Percentiles rank a stretch among this genome's conserved stretches.
Conservation (phyloP, 257 asterid species). For the Fraxinus quadrangulata region DNA sequence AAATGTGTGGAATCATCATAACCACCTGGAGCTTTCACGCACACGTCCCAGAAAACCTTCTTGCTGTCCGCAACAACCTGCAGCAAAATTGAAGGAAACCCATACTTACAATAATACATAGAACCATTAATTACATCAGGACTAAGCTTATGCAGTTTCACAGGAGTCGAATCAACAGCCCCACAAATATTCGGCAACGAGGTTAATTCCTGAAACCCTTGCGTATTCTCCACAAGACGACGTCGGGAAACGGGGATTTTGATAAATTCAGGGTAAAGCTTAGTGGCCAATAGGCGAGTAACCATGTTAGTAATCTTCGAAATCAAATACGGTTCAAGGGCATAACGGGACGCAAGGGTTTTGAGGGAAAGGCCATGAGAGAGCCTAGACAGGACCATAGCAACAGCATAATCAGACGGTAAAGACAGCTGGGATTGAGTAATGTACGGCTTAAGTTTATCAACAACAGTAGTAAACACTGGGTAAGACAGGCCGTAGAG, state of each 20-base stretch:
- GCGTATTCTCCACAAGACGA: slow-evolving; percentile 74
- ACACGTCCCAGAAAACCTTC: slow-evolving; percentile 96
- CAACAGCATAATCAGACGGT: slow-evolving; percentile 98
- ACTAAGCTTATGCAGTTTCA: slow-evolving; percentile 61
- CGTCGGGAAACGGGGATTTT: slow-evolving; percentile 79
- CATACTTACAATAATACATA: slow-evolving; percentile 61
- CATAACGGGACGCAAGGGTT: slow-evolving; percentile 83
- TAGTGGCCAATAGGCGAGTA: slow-evolving; percentile 91
- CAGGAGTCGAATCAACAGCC: slow-evolving; percentile 79
- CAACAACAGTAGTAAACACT: slow-evolving; percentile 90
- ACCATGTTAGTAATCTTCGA: slow-evolving; percentile 97
- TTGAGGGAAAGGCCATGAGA: slow-evolving; percentile 75
- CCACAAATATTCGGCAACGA: slow-evolving; percentile 84
- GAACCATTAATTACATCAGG: slow-evolving; percentile 54
- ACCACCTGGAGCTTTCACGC: slow-evolving; percentile 98
- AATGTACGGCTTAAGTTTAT: slow-evolving; percentile 88
- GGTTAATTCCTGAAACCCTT: slow-evolving; percentile 82
- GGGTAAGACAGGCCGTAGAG: slow-evolving; percentile 92
- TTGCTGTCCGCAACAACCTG: slow-evolving; percentile 95
- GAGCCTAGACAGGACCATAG: slow-evolving; percentile 93
- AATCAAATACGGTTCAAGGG: slow-evolving; percentile 89
- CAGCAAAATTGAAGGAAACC: slow-evolving; percentile 72
- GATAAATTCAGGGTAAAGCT: slow-evolving; percentile 88
- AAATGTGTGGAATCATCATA: slow-evolving; percentile 89
- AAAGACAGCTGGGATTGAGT: slow-evolving; percentile 91